Evolutionary conservation across 1,284 basidiomycete species (phyloP), one percentile per base, ranked within the genome.

Genomic region (Fereydounia khargensis): DNA sequence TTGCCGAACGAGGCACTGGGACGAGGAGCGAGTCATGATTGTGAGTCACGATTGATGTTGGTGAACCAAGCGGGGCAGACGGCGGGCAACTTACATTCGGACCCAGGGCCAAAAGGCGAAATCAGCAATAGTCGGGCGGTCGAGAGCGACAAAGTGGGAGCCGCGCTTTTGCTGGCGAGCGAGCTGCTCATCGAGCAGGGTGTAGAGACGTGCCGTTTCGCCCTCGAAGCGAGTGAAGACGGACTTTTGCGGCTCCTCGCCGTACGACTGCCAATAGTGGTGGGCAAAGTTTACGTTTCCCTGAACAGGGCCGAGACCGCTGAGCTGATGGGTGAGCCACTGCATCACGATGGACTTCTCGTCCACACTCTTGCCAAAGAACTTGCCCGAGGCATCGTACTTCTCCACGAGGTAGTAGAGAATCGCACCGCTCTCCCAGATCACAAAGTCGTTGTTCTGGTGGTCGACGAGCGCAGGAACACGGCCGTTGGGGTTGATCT

Each of bases 341-440:
- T 71, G 61, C 27, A 44, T 54, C 0, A 56, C 47, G 11, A 67
- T 41, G 7, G 56, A 52, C 6, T 50, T 19, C 39, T 69, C 61
- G 42, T 67, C 59, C 2, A 45, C 18, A 0, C 46, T 59, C 43
- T 59, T 66, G 19, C 68, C 68, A 3, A 41, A 35, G 41, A 46
- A 66, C 17, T 42, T 35, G 24, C 54, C 39, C 10, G 42, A 47
- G 33, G 62, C 47, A 44, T 71, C 70, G 35, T 73, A 65, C 45
- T 62, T 62, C 30, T 59, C 47, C n/a, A 43, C 54, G 3, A 73
- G 52, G 41, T 71, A 73, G 35, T 56, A 41, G 5, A 73, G 39
- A 25, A 67, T 72, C 2, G 68, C 69, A 14, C 67, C 62, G 0
- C 38, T 44, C 35, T 73, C 67, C 69, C 69, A 73, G 6, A 70